Evolutionary conservation across 495 filamentous ascomycete genomes (phyloP).

Genomic region (Xylaria sp.): DNA sequence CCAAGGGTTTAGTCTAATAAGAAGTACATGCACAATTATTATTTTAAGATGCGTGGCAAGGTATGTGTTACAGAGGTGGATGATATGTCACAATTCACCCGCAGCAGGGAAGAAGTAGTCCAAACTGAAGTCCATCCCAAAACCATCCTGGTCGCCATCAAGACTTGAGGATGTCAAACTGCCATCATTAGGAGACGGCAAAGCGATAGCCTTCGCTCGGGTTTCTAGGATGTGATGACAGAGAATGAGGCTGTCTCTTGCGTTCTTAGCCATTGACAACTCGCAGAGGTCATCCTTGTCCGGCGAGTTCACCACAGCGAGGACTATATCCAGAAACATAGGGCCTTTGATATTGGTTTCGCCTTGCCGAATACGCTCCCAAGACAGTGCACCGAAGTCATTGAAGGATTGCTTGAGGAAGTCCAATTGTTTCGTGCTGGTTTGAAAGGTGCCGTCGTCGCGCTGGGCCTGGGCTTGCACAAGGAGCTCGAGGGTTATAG

Average conservation of each 20-base stretch:
- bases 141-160: conserved; percentile 28
- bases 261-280: conserved; percentile 33
- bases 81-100: conserved; percentile 2
- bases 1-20: neutral
- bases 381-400: conserved; percentile 42
- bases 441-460: conserved; percentile 39
- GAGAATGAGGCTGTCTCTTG: conserved; percentile 39
- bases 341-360: conserved; percentile 61
- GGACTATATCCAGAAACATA: conserved; percentile 54
- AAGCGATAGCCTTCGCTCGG: conserved; percentile 20
- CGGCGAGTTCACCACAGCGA: conserved; percentile 50
- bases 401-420: conserved; percentile 47
- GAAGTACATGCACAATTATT: neutral
- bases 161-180: conserved; percentile 29
- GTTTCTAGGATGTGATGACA: conserved; percentile 40
- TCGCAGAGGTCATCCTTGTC: conserved; percentile 36
- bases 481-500: conserved; percentile 51
- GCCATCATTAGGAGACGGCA: conserved; percentile 16
- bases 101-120: conserved; percentile 36
- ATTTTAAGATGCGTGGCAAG: neutral
- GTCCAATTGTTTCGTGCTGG: conserved; percentile 32
- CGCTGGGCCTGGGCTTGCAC: conserved; percentile 42
- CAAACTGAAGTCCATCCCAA: conserved; percentile 32
- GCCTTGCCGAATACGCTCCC: conserved; percentile 51
- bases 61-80: neutral